Percentiles rank a stretch among this genome's conserved stretches.
Conservation (phyloP, 169 alveolate species). For the Babesia ovis region DNA sequence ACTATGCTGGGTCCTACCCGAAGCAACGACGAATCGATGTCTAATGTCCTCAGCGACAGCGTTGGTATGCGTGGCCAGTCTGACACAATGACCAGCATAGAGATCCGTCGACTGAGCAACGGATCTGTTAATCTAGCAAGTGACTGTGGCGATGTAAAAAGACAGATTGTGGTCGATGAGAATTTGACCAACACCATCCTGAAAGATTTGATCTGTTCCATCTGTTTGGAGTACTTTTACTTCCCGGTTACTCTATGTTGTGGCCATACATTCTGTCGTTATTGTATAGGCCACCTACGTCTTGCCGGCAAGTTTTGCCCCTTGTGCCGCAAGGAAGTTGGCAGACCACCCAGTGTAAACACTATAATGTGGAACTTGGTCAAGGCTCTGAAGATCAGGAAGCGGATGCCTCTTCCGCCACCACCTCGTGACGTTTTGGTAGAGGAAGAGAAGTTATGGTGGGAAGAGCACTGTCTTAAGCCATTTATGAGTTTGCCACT, state of each 20-base stretch:
- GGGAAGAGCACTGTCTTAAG: slow-evolving; percentile 79
- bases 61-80: slow-evolving; percentile 6
- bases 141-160: slow-evolving; percentile 53
- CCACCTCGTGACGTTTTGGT: slow-evolving; percentile 42
- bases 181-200: slow-evolving; percentile 43
- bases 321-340: slow-evolving; percentile 84
- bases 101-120: slow-evolving; percentile 31
- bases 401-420: slow-evolving; percentile 40
- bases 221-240: slow-evolving; percentile 84
- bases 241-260: slow-evolving; percentile 87
- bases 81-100: slow-evolving; percentile 11
- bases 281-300: slow-evolving; percentile 83
- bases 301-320: slow-evolving; percentile 82
- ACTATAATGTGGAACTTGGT: slow-evolving; percentile 82
- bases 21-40: slow-evolving; percentile 15
- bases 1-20: slow-evolving; percentile 33
- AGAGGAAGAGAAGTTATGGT: slow-evolving; percentile 74
- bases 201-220: slow-evolving; percentile 86
- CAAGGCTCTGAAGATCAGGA: slow-evolving; percentile 69
- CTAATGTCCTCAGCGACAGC: slow-evolving; percentile 5
- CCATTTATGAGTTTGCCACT: slow-evolving; percentile 75
- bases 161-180: slow-evolving; percentile 54
- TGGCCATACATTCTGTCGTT: slow-evolving; percentile 90
- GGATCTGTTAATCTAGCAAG: slow-evolving; percentile 43
- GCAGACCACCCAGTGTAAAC: slow-evolving; percentile 77